Evolutionary conservation across 345 rosid species (phyloP).

Genomic region (Eucalyptus marginata): DNA sequence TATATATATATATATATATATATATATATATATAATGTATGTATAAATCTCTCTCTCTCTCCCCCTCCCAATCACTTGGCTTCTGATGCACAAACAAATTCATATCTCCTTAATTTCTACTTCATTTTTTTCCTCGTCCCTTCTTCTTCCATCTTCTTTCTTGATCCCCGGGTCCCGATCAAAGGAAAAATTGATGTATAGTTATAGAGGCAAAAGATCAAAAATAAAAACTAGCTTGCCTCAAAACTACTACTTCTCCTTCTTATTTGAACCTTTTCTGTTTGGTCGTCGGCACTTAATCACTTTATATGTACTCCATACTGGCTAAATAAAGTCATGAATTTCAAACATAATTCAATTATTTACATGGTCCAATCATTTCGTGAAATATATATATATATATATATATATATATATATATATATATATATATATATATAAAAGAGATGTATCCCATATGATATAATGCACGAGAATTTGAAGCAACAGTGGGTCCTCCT

Average conservation of each 20-base stretch:
- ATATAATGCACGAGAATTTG: too few relatives aligned
- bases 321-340: neutral
- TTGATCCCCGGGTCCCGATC: neutral
- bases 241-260: neutral
- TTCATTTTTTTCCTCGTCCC: too few relatives aligned
- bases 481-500: neutral
- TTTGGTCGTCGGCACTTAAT: fast-evolving
- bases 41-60: neutral
- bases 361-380: neutral
- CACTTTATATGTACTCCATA: neutral
- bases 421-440: too few relatives aligned
- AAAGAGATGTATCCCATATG: too few relatives aligned
- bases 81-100: neutral
- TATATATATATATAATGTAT: too few relatives aligned
- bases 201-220: neutral
- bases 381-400: neutral
- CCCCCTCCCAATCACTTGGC: neutral
- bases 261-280: neutral
- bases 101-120: neutral
- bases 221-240: neutral
- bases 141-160: neutral
- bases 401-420: too few relatives aligned
- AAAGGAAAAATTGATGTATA: neutral
- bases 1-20: too few relatives aligned
- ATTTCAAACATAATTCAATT: neutral